Evolutionary conservation across 108 stramenopile genomes (phyloP).

Genomic region (Nannochloropsis salina): DNA sequence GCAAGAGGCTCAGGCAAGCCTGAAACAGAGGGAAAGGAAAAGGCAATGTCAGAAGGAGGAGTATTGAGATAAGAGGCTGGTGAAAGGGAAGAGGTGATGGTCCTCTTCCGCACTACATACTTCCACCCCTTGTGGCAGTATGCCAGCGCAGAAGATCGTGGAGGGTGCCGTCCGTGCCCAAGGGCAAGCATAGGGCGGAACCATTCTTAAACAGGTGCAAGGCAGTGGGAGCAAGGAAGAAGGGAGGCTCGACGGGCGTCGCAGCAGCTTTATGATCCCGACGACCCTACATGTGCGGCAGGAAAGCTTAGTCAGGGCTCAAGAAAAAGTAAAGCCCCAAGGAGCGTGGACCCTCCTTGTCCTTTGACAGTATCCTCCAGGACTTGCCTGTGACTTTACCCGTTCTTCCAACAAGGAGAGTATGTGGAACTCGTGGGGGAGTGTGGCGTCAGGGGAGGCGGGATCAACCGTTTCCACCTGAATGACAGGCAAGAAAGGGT

Average conservation of each 20-base stretch:
- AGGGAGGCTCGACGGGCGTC: background rate
- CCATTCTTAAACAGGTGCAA: background rate
- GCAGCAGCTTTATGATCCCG: background rate
- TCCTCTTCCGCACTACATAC: background rate
- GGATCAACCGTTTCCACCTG: background rate
- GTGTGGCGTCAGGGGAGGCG: background rate
- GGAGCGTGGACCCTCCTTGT: too few relatives aligned
- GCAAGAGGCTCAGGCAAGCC: conserved; percentile 13
- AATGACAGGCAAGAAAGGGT: background rate
- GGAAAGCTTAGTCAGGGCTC: too few relatives aligned
- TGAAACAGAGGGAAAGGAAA: background rate
- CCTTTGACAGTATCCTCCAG: too few relatives aligned
- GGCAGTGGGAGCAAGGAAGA: background rate
- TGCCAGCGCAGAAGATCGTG: background rate
- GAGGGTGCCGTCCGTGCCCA: conserved; percentile 2
- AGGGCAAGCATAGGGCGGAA: background rate
- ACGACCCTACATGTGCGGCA: too few relatives aligned
- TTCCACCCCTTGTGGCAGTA: background rate
- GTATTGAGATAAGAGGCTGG: background rate
- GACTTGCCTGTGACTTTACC: background rate
- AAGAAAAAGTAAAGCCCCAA: too few relatives aligned
- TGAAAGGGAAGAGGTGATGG: background rate
- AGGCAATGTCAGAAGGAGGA: background rate
- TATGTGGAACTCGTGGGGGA: background rate
- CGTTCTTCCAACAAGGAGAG: background rate